These are phyloP conservation scores for Termitomyces sp. DNA, from an alignment of 768 basidiomycete genomes.

Conservation along the genomic window DNA sequence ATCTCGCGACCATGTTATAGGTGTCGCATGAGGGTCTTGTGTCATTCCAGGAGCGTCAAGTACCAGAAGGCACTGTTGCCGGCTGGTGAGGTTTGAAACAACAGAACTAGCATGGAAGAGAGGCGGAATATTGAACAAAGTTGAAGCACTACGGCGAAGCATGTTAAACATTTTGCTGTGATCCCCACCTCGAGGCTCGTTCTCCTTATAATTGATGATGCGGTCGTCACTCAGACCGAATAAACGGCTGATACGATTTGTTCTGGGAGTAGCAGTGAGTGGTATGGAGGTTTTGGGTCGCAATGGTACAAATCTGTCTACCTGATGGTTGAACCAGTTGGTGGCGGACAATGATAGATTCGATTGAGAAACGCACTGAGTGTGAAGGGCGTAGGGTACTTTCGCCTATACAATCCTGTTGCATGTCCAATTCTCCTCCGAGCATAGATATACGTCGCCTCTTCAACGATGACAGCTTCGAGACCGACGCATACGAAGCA, in stretches of 20 bases:
- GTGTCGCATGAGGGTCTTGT: conserved; percentile 45
- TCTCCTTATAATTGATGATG: conserved; percentile 47
- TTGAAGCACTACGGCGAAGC: conserved; percentile 46
- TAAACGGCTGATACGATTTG: conserved; percentile 57
- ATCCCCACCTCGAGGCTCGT: conserved; percentile 16
- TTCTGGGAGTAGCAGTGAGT: conserved; percentile 58
- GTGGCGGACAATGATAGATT: background rate
- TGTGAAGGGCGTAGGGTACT: conserved; percentile 8
- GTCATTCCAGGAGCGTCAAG: conserved; percentile 64
- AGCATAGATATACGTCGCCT: conserved; percentile 35
- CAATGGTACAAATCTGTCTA: conserved; percentile 55
- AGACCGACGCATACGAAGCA: conserved; percentile 29
- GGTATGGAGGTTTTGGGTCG: conserved; percentile 47
- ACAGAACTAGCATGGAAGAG: conserved; percentile 38
- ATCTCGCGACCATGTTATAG: conserved; percentile 54
- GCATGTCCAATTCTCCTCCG: conserved; percentile 31
- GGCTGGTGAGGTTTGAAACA: conserved; percentile 48
- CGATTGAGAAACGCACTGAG: conserved; percentile 9
- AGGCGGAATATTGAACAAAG: conserved; percentile 35
- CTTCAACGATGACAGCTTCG: conserved; percentile 35
- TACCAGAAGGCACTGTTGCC: conserved; percentile 48
- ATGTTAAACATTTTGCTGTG: conserved; percentile 39
- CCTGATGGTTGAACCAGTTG: conserved; percentile 25
- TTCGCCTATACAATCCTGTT: conserved; percentile 7
- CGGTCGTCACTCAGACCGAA: conserved; percentile 56